phyloP scores from a whole-genome alignment of 169 alveolate genomes.

The Nephromyces sp. region DNA sequence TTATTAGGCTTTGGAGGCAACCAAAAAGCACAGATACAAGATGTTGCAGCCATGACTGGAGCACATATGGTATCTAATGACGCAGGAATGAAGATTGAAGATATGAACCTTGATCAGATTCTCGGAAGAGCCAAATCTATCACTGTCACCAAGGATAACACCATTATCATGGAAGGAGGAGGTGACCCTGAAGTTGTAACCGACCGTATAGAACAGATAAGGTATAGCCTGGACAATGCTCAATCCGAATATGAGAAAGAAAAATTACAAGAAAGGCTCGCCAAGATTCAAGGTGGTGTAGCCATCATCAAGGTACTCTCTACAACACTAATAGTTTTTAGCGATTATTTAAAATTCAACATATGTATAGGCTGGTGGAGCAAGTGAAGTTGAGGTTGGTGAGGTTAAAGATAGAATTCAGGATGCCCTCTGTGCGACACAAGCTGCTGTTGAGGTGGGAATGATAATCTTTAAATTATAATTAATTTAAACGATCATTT shows the following conservation, averaged over 20 bases:
- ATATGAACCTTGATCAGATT: conserved; percentile 15
- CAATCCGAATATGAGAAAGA: conserved; percentile 59
- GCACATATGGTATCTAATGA: conserved; percentile 85
- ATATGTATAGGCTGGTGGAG: conserved; percentile 74
- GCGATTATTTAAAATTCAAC: conserved; percentile 58
- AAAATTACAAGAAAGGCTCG: conserved; percentile 92
- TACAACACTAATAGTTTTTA: conserved; percentile 55
- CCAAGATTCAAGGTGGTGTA: conserved; percentile 95
- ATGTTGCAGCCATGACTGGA: conserved; percentile 90
- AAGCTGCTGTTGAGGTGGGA: conserved; percentile 87
- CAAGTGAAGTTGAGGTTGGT: conserved; percentile 91
- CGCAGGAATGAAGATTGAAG: conserved; percentile 63
- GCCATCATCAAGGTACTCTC: conserved; percentile 86
- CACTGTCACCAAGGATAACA: conserved; percentile 93
- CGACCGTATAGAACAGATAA: conserved; percentile 31
- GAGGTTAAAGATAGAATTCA: conserved; percentile 95
- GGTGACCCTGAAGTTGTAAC: conserved; percentile 54
- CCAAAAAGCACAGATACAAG: conserved; percentile 88
- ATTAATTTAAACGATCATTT: background rate
- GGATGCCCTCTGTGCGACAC: conserved; percentile 96
- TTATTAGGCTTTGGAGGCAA: conserved; percentile 96
- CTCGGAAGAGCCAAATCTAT: conserved; percentile 77
- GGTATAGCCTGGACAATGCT: conserved; percentile 53
- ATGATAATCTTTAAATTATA: background rate
- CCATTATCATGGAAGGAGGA: conserved; percentile 89